These are phyloP conservation scores for Pleurotus citrinopileatus DNA, from an alignment of 768 basidiomycete genomes.

Conservation along the genomic window DNA sequence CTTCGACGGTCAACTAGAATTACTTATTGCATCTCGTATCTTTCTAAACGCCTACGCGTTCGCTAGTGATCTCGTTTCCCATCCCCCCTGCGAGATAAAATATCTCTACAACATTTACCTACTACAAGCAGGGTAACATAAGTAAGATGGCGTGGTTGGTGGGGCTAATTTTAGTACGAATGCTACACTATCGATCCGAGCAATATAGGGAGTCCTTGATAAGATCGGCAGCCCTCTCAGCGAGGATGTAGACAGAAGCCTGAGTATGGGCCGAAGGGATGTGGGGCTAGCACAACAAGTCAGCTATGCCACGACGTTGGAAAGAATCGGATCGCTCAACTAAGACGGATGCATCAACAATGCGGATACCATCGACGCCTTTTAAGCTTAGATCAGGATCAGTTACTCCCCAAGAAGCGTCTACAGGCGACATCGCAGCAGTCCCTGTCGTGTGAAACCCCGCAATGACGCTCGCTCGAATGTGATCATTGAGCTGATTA, in stretches of 20 bases:
- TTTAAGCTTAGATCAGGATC: conserved; percentile 32
- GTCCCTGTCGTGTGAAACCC: conserved; percentile 26
- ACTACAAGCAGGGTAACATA: no score
- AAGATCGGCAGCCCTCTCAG: conserved; percentile 23
- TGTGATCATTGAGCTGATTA: conserved; percentile 19
- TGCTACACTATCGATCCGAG: neutral
- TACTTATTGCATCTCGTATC: no score
- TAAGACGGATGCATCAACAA: conserved; percentile 38
- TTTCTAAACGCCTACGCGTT: no score
- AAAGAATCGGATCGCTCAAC: conserved; percentile 18
- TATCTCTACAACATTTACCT: no score
- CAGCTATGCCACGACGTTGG: neutral
- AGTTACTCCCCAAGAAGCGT: conserved; percentile 28
- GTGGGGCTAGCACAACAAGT: conserved; percentile 14
- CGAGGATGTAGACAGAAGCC: conserved; percentile 20
- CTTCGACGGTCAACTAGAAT: no score
- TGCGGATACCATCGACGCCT: conserved; percentile 28
- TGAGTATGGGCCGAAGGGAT: conserved; percentile 22
- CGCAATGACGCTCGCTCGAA: conserved; percentile 17
- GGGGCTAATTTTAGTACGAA: no score
- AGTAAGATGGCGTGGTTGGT: no score
- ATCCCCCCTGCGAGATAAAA: no score
- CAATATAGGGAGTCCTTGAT: conserved; percentile 15
- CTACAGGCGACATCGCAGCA: conserved; percentile 25
- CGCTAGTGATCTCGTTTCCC: no score